A percentile compares a stretch with the other conserved stretches of the same genome.
These are phyloP conservation scores for Eucalyptus cloeziana DNA, from an alignment of 345 rosid genomes.

Conservation along the genomic window DNA sequence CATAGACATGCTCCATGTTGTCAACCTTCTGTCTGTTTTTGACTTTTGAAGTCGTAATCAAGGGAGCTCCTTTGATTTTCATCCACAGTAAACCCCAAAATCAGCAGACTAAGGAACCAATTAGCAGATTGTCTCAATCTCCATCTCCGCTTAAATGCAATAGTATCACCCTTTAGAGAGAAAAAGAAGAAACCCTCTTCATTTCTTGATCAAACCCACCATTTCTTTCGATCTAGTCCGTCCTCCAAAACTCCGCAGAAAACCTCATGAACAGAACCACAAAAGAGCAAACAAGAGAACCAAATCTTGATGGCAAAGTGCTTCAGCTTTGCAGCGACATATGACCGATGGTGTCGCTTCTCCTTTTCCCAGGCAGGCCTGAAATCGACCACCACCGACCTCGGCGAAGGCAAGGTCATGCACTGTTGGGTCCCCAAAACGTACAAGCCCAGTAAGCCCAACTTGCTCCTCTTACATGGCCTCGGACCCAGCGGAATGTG, in stretches of 20 bases:
- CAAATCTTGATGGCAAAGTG: constrained; percentile 10
- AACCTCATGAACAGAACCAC: not conserved
- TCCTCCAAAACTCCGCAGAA: not conserved
- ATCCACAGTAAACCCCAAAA: not conserved
- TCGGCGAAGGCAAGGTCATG: constrained; percentile 3
- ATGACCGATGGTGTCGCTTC: constrained; percentile 44
- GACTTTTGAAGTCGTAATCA: not conserved
- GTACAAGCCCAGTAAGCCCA: not conserved
- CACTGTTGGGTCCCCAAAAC: constrained; percentile 1
- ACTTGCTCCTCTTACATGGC: constrained; percentile 3
- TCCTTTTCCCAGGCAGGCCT: constrained; percentile 55
- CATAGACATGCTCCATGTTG: not conserved
- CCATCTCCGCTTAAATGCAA: not conserved
- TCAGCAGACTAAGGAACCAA: not conserved
- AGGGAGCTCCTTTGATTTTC: not conserved
- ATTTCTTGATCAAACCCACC: not conserved
- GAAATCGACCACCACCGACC: constrained; percentile 12
- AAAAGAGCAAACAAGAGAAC: not conserved
- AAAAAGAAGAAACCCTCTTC: not conserved
- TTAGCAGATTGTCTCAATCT: not conserved
- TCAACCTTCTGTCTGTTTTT: not conserved
- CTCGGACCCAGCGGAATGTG: constrained; percentile 2
- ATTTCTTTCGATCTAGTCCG: not conserved
- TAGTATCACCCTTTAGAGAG: not conserved
- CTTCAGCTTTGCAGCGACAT: constrained; percentile 54